Conservation (phyloP, 2,329 filamentous ascomycete genomes). For the Trichoderma guizhouense region DNA sequence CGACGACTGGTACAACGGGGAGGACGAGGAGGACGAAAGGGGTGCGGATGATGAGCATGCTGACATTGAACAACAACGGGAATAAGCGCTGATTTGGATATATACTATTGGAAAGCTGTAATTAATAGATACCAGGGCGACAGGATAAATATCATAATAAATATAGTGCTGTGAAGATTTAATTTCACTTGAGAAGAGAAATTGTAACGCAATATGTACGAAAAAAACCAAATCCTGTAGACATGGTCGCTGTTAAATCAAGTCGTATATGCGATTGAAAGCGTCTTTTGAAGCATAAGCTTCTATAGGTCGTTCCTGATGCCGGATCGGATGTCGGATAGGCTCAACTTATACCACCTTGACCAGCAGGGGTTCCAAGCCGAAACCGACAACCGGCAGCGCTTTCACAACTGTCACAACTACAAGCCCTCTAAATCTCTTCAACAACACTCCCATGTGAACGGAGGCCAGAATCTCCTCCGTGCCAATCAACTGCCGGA, state of each 20-base stretch:
- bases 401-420: background rate
- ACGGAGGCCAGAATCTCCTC: background rate
- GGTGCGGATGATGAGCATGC: background rate
- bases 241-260: background rate
- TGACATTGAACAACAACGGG: constrained; percentile 7
- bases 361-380: background rate
- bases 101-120: background rate
- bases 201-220: background rate
- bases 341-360: background rate
- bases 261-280: background rate
- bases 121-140: background rate
- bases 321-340: background rate
- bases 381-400: background rate
- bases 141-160: background rate
- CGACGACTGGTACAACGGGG: constrained; percentile 46
- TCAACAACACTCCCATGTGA: background rate
- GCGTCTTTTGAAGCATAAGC: background rate
- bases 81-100: background rate
- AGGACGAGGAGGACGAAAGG: constrained; percentile 29
- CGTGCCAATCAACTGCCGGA: background rate
- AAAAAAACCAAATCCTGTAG: background rate
- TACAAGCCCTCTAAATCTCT: background rate
- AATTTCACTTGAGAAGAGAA: background rate
- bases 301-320: no score
- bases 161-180: background rate